phyloP scores from a whole-genome alignment of 192 early-diverging fungal species.

The Umbelopsis ramanniana region DNA sequence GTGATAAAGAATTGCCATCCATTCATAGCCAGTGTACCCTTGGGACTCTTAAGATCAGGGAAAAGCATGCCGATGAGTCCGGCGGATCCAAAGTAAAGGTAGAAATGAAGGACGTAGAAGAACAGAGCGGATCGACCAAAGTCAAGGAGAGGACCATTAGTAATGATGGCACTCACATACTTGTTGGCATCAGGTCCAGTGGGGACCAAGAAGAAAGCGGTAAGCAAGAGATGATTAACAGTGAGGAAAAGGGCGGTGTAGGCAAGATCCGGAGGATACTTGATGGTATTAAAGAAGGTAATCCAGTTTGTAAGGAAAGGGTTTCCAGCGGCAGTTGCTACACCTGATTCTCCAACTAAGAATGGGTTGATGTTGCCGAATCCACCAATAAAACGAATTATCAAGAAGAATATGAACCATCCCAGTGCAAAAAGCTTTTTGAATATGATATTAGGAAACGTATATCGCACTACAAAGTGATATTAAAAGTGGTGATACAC shows the following conservation, averaged over 20 bases:
- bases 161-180: conserved; percentile 11
- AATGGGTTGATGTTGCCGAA: conserved; percentile 20
- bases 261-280: conserved; percentile 25
- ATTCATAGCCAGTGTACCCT: neutral
- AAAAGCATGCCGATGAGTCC: neutral
- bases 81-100: conserved; percentile 5
- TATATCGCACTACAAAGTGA: too few species aligned
- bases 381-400: conserved; percentile 25
- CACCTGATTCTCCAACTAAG: neutral
- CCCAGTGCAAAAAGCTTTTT: neutral
- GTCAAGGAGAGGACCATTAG: conserved; percentile 18
- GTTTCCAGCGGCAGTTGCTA: neutral
- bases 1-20: conserved; percentile 1
- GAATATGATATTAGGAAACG: neutral
- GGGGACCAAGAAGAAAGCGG: conserved; percentile 18
- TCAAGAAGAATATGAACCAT: conserved; percentile 52
- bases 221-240: conserved; percentile 2
- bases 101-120: conserved; percentile 27
- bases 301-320: conserved; percentile 20
- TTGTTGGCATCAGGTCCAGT: conserved; percentile 10
- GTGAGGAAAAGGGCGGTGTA: conserved; percentile 9
- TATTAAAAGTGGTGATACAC: too few species aligned
- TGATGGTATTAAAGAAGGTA: conserved; percentile 27
- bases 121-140: conserved; percentile 23
- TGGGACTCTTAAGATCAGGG: neutral